Conservation (phyloP, 441 rosid genomes). For the Bocquillonia castaneifolia region DNA sequence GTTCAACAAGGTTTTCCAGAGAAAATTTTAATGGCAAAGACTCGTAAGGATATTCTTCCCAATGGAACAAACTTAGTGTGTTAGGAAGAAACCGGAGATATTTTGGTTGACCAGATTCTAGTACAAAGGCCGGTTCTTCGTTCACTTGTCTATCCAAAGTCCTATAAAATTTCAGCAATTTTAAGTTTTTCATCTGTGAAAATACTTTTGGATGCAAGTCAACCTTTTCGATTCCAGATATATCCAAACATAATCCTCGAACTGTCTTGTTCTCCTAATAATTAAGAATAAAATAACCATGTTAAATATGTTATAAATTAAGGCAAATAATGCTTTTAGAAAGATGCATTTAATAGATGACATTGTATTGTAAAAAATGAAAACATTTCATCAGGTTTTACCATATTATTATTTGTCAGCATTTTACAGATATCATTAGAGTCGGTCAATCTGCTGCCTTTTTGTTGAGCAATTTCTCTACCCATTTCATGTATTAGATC, state of each 20-base stretch:
- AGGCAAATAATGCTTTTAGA: neutral
- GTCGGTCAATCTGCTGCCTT: conserved; percentile 38
- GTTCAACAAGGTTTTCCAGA: conserved; percentile 12
- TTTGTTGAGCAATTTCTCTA: conserved; percentile 32
- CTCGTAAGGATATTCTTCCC: conserved; percentile 14
- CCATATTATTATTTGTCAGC: conserved; percentile 16
- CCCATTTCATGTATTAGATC: conserved; percentile 44
- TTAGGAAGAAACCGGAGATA: neutral
- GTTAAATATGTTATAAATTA: too few species aligned
- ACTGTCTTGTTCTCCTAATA: conserved; percentile 12
- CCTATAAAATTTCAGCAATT: conserved; percentile 19
- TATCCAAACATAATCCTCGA: conserved; percentile 18
- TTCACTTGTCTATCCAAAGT: neutral
- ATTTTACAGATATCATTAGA: conserved; percentile 6
- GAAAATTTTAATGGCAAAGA: conserved; percentile 13
- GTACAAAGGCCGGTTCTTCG: neutral
- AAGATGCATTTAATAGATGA: too few species aligned
- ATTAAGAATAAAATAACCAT: neutral
- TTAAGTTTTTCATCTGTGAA: conserved; percentile 20
- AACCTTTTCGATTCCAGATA: neutral
- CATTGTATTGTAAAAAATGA: neutral
- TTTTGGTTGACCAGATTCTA: neutral
- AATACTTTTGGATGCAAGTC: conserved; percentile 5
- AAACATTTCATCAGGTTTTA: conserved; percentile 1
- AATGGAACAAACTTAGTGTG: conserved; percentile 10